These are phyloP conservation scores for Ploettnerulaceae sp. DNA, from an alignment of 2,329 filamentous ascomycete species.

Conservation along the genomic window DNA sequence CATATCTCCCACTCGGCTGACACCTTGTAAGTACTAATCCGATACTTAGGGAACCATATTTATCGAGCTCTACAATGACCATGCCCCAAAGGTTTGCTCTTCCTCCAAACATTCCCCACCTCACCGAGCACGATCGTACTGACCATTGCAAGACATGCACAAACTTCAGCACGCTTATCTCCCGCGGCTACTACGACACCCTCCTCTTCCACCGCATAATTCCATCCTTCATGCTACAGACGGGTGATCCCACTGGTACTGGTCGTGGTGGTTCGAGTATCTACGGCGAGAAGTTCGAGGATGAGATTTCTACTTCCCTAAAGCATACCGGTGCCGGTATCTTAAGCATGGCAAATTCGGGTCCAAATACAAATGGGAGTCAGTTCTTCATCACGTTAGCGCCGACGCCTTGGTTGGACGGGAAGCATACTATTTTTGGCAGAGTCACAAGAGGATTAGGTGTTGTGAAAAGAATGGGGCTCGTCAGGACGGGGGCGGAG, in stretches of 20 bases:
- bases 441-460: constrained; percentile 78
- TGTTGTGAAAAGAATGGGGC: constrained; percentile 80
- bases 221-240: constrained; percentile 93
- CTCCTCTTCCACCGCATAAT: constrained; percentile 93
- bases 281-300: constrained; percentile 89
- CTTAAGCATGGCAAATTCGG: constrained; percentile 95
- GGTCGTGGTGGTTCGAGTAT: constrained; percentile 85
- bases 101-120: neutral
- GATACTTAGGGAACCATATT: constrained; percentile 66
- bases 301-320: constrained; percentile 74
- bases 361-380: constrained; percentile 86
- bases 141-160: constrained; percentile 58
- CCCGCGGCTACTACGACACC: constrained; percentile 81
- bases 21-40: neutral
- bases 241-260: constrained; percentile 89
- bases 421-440: constrained; percentile 96
- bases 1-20: neutral
- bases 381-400: constrained; percentile 97
- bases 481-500: constrained; percentile 76
- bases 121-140: constrained; percentile 5
- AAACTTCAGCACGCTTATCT: constrained; percentile 78
- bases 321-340: constrained; percentile 92
- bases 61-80: constrained; percentile 82
- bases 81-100: constrained; percentile 66
- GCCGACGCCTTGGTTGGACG: constrained; percentile 92